A percentile compares a stretch with the other conserved stretches of the same genome.
Evolutionary conservation across 148 eudicot genomes (phyloP).

Genomic region (Bassia scoparia): DNA sequence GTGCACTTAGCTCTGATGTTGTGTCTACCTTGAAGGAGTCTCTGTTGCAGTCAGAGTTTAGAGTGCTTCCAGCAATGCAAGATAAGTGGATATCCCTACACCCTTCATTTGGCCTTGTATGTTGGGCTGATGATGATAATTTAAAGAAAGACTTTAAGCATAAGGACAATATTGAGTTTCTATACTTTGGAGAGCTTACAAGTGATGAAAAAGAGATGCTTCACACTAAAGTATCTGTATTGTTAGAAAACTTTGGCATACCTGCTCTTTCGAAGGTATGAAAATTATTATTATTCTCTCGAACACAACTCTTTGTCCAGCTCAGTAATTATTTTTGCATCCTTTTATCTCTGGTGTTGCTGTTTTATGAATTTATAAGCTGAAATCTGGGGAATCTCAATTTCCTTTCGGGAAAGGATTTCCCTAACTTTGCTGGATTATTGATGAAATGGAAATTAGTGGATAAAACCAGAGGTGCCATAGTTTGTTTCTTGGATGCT

Average conservation of each 20-base stretch:
- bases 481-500: neutral
- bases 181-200: slow-evolving; percentile 64
- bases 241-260: slow-evolving; percentile 58
- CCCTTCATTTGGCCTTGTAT: slow-evolving; percentile 74
- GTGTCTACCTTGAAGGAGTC: slow-evolving; percentile 52
- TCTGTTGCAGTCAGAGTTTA: slow-evolving; percentile 49
- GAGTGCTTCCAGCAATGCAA: slow-evolving; percentile 68
- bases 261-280: slow-evolving; percentile 83
- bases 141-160: slow-evolving; percentile 73
- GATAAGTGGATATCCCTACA: slow-evolving; percentile 96
- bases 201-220: slow-evolving; percentile 54
- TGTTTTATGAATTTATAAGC: neutral
- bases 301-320: neutral
- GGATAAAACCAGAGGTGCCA: neutral
- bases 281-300: slow-evolving; percentile 21
- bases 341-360: neutral
- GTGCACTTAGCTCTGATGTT: slow-evolving; percentile 54
- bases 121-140: slow-evolving; percentile 85
- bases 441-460: neutral
- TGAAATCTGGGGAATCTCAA: neutral
- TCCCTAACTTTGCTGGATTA: neutral
- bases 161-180: slow-evolving; percentile 56
- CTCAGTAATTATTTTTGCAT: slow-evolving; percentile 1
- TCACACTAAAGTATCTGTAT: slow-evolving; percentile 44
- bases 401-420: too few species aligned